Conservation (phyloP, 495 filamentous ascomycete genomes). For the Penicillium paxilli region DNA sequence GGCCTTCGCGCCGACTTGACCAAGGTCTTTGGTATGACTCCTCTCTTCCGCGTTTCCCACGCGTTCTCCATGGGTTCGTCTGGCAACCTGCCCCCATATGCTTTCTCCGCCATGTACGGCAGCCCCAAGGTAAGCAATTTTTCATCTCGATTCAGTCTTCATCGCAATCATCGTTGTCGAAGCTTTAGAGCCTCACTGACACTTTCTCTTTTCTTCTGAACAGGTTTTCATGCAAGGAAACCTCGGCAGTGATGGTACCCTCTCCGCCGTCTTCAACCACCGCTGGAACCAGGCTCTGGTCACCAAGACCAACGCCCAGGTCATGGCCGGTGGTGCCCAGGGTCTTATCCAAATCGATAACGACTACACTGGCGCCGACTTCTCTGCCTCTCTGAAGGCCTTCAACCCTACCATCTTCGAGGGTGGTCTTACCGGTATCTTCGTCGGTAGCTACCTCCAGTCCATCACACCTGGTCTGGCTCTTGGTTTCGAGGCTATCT, state of each 20-base stretch:
- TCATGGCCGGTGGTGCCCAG: slow-evolving; percentile 62
- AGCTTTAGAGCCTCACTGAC: not conserved
- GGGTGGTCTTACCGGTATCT: slow-evolving; percentile 89
- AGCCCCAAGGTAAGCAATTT: slow-evolving; percentile 74
- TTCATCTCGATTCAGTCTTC: not conserved
- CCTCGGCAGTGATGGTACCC: slow-evolving; percentile 82
- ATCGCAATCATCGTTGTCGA: not conserved
- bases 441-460: slow-evolving; percentile 93
- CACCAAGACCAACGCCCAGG: slow-evolving; percentile 81
- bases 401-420: slow-evolving; percentile 93
- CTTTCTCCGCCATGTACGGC: slow-evolving; percentile 90
- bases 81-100: slow-evolving; percentile 81
- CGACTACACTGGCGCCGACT: slow-evolving; percentile 91
- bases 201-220: slow-evolving; percentile 9
- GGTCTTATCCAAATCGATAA: slow-evolving; percentile 88
- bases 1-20: slow-evolving; percentile 93
- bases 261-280: slow-evolving; percentile 85
- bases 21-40: slow-evolving; percentile 89
- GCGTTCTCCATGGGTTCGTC: slow-evolving; percentile 90
- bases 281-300: slow-evolving; percentile 75
- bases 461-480: slow-evolving; percentile 85
- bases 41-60: slow-evolving; percentile 96
- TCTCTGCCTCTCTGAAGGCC: slow-evolving; percentile 84
- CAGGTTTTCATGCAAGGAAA: slow-evolving; percentile 95
- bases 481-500: slow-evolving; percentile 88